These are phyloP conservation scores for Phycomyces blakesleeanus DNA, from an alignment of 192 early-diverging fungal species.

Conservation along the genomic window DNA sequence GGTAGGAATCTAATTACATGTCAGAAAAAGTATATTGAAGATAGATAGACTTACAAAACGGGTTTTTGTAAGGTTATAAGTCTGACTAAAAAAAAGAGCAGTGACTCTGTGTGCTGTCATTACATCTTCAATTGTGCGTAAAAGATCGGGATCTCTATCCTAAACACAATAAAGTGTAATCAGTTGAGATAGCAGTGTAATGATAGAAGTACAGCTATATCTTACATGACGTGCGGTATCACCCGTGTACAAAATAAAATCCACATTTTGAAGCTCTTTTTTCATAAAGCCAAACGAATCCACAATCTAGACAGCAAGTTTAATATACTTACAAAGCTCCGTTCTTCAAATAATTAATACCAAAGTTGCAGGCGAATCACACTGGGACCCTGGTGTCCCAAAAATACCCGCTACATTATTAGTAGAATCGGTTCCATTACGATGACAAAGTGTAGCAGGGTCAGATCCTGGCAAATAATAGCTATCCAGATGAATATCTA, in stretches of 20 bases:
- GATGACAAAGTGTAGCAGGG: slow-evolving; percentile 17
- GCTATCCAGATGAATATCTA: slow-evolving; percentile 33
- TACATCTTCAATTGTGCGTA: slow-evolving; percentile 8
- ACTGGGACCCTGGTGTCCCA: slow-evolving; percentile 17
- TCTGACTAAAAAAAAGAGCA: slow-evolving; percentile 5
- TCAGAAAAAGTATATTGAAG: neutral
- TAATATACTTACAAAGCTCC: neutral
- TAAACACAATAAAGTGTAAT: slow-evolving; percentile 1
- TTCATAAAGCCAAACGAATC: slow-evolving; percentile 33
- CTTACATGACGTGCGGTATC: slow-evolving; percentile 38
- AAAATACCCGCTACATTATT: slow-evolving; percentile 22
- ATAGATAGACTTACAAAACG: slow-evolving; percentile 15
- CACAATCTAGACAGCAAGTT: neutral
- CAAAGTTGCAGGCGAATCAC: slow-evolving; percentile 21
- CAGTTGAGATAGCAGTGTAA: neutral
- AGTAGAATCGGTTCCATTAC: neutral
- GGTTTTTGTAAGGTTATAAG: slow-evolving; percentile 11
- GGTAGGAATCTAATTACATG: slow-evolving; percentile 27
- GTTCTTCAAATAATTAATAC: neutral
- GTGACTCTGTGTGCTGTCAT: slow-evolving; percentile 10
- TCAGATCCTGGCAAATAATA: slow-evolving; percentile 12
- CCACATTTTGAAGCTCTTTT: slow-evolving; percentile 19
- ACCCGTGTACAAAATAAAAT: slow-evolving; percentile 44
- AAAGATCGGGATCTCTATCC: slow-evolving; percentile 22
- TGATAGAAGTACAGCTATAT: neutral